Evolutionary conservation across 495 filamentous ascomycete species (phyloP), one percentile per base, ranked within the genome.

Genomic region (Pyrenopolyporus hunteri): DNA sequence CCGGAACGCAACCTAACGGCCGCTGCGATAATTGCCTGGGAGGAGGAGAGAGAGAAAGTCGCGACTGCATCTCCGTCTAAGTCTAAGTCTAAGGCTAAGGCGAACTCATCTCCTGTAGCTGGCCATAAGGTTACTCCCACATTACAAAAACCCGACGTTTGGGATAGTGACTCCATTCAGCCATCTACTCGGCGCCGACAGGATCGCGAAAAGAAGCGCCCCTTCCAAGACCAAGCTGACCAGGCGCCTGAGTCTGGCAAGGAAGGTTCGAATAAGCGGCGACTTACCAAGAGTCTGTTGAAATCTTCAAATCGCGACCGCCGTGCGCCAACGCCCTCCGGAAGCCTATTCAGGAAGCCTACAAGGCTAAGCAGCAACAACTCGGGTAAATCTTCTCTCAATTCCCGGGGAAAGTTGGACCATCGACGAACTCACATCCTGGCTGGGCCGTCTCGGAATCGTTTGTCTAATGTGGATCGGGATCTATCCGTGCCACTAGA

Each of bases 21-120:
- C 13, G 43, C 32, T 14, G 74, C 75, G 1, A 52, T 78, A 25
- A 43, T 58, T 22, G 66, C 63, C 9, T 80, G 77, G 77, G 57
- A 65, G 29, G 23, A 66, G 19, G 22, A 64, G 66, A 47, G 26
- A n/a, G n/a, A n/a, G n/a, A n/a, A n/a, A n/a, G n/a, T n/a, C n/a
- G n/a, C n/a, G n/a, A n/a, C n/a, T n/a, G n/a, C n/a, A n/a, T n/a
- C n/a, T n/a, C n/a, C n/a, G n/a, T n/a, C 56, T 20, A 19, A 10
- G 10, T 37, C 36, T 16, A 57, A 59, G 51, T 26, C 16, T 10
- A 47, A 57, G 17, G 36, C 44, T 28, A 39, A 43, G 6, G 19
- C 55, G 43, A 13, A 29, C n/a, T n/a, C n/a, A n/a, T n/a, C n/a
- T n/a, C n/a, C n/a, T 63, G 60, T 49, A 46, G 45, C 55, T 36